phyloP scores from a whole-genome alignment of 768 basidiomycete species.

The Cystobasidium tubakii region DNA sequence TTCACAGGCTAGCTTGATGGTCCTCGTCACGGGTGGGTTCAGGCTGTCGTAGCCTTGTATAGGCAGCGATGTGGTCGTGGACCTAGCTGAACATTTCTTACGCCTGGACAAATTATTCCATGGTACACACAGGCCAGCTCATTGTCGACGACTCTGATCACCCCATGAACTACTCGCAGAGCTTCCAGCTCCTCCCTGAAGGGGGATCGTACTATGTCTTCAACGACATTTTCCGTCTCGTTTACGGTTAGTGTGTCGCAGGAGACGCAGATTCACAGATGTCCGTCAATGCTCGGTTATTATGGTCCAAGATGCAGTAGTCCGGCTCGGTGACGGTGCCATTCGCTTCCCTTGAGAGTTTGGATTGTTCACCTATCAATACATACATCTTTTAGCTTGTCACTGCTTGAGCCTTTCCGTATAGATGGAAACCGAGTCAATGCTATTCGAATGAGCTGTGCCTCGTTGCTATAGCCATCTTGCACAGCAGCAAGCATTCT shows the following conservation, averaged over 20 bases:
- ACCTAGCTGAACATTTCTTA: neutral
- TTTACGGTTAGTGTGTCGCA: conserved; percentile 19
- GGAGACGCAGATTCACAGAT: too few species aligned
- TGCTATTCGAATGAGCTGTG: neutral
- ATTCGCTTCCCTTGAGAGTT: too few species aligned
- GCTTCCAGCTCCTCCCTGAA: conserved; percentile 83
- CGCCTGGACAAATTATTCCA: neutral
- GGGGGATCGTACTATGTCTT: conserved; percentile 64
- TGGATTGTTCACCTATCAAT: too few species aligned
- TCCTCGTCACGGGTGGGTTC: conserved; percentile 67
- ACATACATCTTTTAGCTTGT: neutral
- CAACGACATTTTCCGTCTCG: conserved; percentile 47
- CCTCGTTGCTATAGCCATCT: neutral
- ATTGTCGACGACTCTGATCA: conserved; percentile 75
- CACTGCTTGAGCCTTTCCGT: neutral
- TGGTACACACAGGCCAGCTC: conserved; percentile 15
- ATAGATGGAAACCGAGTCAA: neutral
- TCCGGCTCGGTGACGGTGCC: too few species aligned
- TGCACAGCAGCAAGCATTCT: too few species aligned
- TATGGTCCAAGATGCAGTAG: too few species aligned
- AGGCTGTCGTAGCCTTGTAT: conserved; percentile 62
- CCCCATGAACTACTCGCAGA: conserved; percentile 83
- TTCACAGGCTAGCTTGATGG: conserved; percentile 58
- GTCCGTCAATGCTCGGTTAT: too few species aligned
- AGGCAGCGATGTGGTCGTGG: too few species aligned